phyloP scores from a whole-genome alignment of 441 rosid species.

The Viola pubescens region DNA sequence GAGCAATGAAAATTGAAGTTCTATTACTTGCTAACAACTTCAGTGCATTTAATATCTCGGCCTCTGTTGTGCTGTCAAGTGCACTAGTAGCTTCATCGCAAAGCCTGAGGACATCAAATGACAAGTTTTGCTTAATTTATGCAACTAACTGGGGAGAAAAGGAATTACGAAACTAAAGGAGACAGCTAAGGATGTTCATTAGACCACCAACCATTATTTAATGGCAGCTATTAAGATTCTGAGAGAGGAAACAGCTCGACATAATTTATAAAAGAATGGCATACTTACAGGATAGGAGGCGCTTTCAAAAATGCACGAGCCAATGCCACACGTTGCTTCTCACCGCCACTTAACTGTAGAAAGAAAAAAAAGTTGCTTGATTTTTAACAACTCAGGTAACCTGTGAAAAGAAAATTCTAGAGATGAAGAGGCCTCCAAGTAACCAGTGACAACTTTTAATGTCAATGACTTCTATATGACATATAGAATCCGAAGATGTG shows the following conservation, averaged over 20 bases:
- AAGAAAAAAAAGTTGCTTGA: constrained; percentile 9
- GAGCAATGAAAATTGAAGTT: constrained; percentile 91
- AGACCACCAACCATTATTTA: neutral
- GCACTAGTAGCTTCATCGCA: constrained; percentile 99
- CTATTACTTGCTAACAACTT: constrained; percentile 75
- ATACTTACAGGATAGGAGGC: constrained; percentile 79
- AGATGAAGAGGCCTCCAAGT: neutral
- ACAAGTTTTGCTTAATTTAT: constrained; percentile 9
- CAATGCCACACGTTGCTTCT: constrained; percentile 96
- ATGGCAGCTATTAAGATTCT: neutral
- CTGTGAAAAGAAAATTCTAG: constrained; percentile 3
- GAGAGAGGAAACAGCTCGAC: neutral
- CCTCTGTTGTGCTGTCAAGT: constrained; percentile 98
- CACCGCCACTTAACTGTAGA: constrained; percentile 94
- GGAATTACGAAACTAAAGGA: neutral
- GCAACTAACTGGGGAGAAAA: neutral
- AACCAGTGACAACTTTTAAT: too few relatives aligned
- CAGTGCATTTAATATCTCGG: constrained; percentile 83
- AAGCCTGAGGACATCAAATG: constrained; percentile 43
- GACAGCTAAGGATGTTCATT: neutral
- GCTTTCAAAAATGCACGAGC: constrained; percentile 93
- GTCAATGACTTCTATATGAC: too few relatives aligned
- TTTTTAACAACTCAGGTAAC: constrained; percentile 13
- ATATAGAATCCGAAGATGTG: too few relatives aligned
- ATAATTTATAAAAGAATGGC: constrained; percentile 3